A percentile compares a stretch with the other conserved stretches of the same genome.
Conservation (phyloP, 164 flowering plant species). For the Magnolia sinica region DNA sequence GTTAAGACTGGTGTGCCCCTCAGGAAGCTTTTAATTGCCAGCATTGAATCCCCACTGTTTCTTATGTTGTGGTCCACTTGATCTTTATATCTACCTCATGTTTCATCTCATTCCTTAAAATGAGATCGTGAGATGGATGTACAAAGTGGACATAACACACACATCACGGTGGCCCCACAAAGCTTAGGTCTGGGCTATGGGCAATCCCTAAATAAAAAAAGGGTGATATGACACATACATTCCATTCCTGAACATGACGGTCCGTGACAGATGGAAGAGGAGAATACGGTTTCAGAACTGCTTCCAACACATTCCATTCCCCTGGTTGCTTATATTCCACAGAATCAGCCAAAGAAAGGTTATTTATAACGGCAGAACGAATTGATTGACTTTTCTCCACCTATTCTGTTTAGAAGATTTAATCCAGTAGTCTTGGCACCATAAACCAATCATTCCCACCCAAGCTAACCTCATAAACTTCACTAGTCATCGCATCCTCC, state of each 20-base stretch:
- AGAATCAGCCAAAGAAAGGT: not conserved
- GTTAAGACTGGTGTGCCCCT: too few relatives aligned
- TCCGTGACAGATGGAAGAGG: not conserved
- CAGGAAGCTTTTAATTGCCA: too few relatives aligned
- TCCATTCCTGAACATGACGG: not conserved
- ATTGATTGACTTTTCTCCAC: not conserved
- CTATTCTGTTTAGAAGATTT: not conserved
- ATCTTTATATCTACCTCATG: too few relatives aligned
- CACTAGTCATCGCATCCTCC: not conserved
- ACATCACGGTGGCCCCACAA: too few relatives aligned
- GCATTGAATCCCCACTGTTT: too few relatives aligned
- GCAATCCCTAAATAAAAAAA: too few relatives aligned
- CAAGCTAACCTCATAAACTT: not conserved
- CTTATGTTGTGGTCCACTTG: too few relatives aligned
- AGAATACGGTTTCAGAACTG: not conserved
- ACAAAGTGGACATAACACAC: too few relatives aligned
- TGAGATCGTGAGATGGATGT: too few relatives aligned
- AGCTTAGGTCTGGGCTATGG: too few relatives aligned
- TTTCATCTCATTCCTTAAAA: too few relatives aligned
- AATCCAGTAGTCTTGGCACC: not conserved
- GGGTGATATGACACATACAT: too few relatives aligned
- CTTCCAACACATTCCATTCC: not conserved
- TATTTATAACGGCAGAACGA: not conserved
- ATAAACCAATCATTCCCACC: not conserved
- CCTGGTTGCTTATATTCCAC: not conserved